These are phyloP conservation scores for Paratinospora sagittata DNA, from an alignment of 164 flowering plant species.

Conservation along the genomic window DNA sequence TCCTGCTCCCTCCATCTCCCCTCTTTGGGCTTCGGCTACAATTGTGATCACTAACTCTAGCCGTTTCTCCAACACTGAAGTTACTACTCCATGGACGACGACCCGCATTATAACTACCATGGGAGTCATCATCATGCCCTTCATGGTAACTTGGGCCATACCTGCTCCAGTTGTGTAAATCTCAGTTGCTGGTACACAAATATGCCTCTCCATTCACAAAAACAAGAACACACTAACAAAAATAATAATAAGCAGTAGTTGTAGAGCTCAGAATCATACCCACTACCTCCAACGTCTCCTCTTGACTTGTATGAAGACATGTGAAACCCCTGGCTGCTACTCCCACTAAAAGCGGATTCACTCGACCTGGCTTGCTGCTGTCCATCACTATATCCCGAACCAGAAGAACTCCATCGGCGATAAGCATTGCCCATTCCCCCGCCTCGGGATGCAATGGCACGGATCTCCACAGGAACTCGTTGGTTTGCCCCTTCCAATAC, in stretches of 20 bases:
- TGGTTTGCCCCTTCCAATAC: slow-evolving; percentile 83
- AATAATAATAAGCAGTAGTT: not conserved
- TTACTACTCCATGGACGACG: not conserved
- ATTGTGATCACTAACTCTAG: no score
- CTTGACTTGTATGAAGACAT: slow-evolving; percentile 22
- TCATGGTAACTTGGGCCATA: not conserved
- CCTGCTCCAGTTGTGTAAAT: not conserved
- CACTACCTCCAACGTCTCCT: slow-evolving; percentile 31
- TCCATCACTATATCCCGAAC: slow-evolving; percentile 41
- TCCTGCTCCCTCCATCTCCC: not conserved
- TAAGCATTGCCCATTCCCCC: slow-evolving; percentile 52
- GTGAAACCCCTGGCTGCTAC: slow-evolving; percentile 25
- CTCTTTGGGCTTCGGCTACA: not conserved
- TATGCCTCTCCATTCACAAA: not conserved
- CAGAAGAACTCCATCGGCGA: slow-evolving; percentile 46
- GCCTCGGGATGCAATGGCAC: slow-evolving; percentile 64
- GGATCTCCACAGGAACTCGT: slow-evolving; percentile 63
- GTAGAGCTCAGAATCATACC: slow-evolving; percentile 30
- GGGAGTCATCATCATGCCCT: not conserved
- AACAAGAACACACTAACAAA: no score
- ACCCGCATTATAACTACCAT: not conserved
- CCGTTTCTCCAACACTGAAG: not conserved
- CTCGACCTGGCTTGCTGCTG: slow-evolving; percentile 36
- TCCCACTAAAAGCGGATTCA: slow-evolving; percentile 40
- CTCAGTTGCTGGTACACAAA: not conserved